phyloP scores from a whole-genome alignment of 225 moss, liverwort and hornwort genomes.

The Sphagnum contortum region DNA sequence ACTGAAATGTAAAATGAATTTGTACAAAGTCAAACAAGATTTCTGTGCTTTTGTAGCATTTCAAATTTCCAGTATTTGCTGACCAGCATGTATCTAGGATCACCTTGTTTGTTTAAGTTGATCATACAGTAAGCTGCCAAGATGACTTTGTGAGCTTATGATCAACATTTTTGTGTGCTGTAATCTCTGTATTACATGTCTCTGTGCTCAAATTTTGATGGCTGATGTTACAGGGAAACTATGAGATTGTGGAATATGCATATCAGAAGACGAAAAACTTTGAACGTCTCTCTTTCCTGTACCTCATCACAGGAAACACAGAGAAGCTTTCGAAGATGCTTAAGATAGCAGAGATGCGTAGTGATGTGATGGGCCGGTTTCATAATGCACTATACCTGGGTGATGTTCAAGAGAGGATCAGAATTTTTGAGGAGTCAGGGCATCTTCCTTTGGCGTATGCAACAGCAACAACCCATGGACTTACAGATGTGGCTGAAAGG shows the following conservation, averaged over 20 bases:
- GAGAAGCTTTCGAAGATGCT: constrained; percentile 95
- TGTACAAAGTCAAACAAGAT: neutral
- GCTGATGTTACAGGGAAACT: constrained; percentile 41
- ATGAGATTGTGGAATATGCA: constrained; percentile 94
- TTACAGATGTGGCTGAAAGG: constrained; percentile 56
- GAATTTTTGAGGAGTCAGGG: constrained; percentile 80
- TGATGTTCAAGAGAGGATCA: constrained; percentile 78
- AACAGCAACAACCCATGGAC: constrained; percentile 72
- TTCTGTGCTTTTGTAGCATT: neutral
- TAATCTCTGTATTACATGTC: neutral
- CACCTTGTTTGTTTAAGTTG: neutral
- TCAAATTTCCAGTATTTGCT: neutral
- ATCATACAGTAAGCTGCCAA: neutral
- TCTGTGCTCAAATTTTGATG: too few species aligned
- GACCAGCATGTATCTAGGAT: neutral
- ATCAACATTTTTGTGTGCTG: neutral
- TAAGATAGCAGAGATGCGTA: constrained; percentile 93
- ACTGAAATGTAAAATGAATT: neutral
- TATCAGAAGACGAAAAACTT: constrained; percentile 98
- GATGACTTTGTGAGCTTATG: neutral
- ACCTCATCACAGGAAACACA: constrained; percentile 81
- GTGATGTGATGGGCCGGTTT: constrained; percentile 95
- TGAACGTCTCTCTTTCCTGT: constrained; percentile 87
- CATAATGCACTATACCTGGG: constrained; percentile 94
- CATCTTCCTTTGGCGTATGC: constrained; percentile 83